Base-by-base conservation (phyloP, 192 early-diverging fungal genomes). In the Phlyctochytrium arcticum region DNA sequence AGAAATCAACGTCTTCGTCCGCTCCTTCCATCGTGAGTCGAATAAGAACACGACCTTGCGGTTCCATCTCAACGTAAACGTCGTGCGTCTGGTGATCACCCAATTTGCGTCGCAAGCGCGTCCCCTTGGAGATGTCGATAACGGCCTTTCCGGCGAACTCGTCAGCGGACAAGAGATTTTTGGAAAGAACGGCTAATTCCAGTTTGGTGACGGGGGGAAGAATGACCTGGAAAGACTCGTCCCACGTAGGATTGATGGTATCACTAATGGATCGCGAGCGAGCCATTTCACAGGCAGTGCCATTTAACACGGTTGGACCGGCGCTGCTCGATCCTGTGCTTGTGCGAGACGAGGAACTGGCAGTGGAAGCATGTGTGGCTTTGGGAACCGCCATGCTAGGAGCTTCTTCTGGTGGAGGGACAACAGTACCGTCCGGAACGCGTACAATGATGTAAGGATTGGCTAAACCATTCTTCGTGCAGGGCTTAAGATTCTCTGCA, bases 11-110 rank as follows among this genome's bases (percentile, higher is more conserved):
- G 53, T 83, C 81, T 56, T 83, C 81, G 19, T 73, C 69, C 58
- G 78, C 81, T 24, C 81, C 81, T 53, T 82, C 81, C 75, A 83
- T 62, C 5, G 81, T 82, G 32, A 83, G 35, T 7, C 81, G 70
- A 24, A 83, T 36, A 36, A 83, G 47, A 24, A 83, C 63, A 6
- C 81, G 68, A 10, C 81, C 81, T 54, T 83, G 81, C 35, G 81
- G 81, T 50, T 83, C 81, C 54, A 80, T 39, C 54, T 83, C 78
- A 24, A 83, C 72, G 54, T 75, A 83, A 19, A 83, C 66, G 57
- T 83, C 81, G 57, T 83, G 81, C 5, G 81, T 82, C 42, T 82
- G 80, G 57, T 83, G 75, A 68, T 83, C 81, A 30, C 48, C 61
- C 15, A 82, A 54, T 42, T 75, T 80, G 9, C 71, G 31, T 23